Evolutionary conservation across 805 yeast species (phyloP), one percentile per base, ranked within the genome.

Genomic region (Candida xiaguanensis): DNA sequence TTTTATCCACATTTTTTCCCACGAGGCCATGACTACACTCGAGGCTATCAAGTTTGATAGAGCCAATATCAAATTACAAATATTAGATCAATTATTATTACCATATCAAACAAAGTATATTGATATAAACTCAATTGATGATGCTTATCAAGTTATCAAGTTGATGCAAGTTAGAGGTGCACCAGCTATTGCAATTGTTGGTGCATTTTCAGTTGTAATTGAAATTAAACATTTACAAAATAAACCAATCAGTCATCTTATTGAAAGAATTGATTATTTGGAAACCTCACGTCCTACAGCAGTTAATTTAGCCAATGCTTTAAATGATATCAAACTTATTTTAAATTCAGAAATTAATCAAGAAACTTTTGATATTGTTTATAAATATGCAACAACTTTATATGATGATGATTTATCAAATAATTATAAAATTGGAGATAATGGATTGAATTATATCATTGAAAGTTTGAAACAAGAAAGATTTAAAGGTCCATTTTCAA

Each of bases 101-200:
- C 99, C 99, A 0, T 88, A 86, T 49, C 72, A 82, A 38, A 78
- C 95, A 1, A 72, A 67, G 35, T 91, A 87, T 59, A 65, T 90
- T 15, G 56, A 70, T 1, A 75, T 91, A 42, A 48, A 65, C 27
- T 65, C 78, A 13, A 78, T 86, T 36, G 81, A 81, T 34, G 89
- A 83, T 57, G 97, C 95, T 3, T 87, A 66, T 61, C 71, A 73
- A 14, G 95, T 85, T n/a, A 91, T 91, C 59, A 82, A 80, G 55
- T 72, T 72, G 42, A 91, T 91, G 99, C 89, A 86, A 52, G 97
- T 95, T 4, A 74, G 99, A 58, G 99, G 99, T 27, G 99, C 99
- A 0, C 99, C 99, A 0, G 98, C 98, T 1, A 91, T 91, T 56
- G 97, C 97, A 45, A 86, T 91, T 42, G 97, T 91, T 2, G 98